A percentile compares a stretch with the other conserved stretches of the same genome.
phyloP scores from a whole-genome alignment of 257 asterid genomes.

The Schizonepeta tenuifolia region DNA sequence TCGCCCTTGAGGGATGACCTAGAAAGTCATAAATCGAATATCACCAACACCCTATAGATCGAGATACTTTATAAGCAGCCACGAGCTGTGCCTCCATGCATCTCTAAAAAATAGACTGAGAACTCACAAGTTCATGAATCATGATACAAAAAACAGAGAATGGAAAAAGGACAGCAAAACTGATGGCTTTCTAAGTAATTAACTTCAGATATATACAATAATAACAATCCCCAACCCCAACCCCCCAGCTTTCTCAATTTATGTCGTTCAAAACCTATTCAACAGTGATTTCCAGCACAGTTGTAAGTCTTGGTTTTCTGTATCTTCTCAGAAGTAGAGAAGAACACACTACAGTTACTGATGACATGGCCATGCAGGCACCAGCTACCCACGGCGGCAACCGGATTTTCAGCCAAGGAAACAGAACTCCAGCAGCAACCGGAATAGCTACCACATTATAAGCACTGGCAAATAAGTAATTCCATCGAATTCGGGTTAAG shows the following conservation, averaged over 20 bases:
- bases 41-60: not conserved
- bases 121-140: conserved; percentile 17
- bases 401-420: conserved; percentile 65
- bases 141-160: conserved; percentile 1
- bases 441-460: conserved; percentile 90
- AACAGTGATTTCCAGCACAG: conserved; percentile 79
- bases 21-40: not conserved
- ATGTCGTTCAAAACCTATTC: conserved; percentile 50
- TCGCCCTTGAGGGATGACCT: not conserved
- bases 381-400: conserved; percentile 99
- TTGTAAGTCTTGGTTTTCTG: conserved; percentile 87
- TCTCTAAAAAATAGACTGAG: not conserved
- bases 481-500: conserved; percentile 69
- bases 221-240: too few species aligned
- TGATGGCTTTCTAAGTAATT: conserved; percentile 11
- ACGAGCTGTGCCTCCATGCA: not conserved
- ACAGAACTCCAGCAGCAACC: conserved; percentile 83
- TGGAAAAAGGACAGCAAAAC: conserved; percentile 13
- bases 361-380: conserved; percentile 98
- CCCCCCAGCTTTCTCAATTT: not conserved
- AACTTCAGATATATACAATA: conserved; percentile 24
- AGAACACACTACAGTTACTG: conserved; percentile 94
- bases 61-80: not conserved
- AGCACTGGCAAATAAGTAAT: conserved; percentile 87
- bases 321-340: conserved; percentile 90